Conservation (phyloP, 2,329 filamentous ascomycete genomes). For the Juglanconis sp. region DNA sequence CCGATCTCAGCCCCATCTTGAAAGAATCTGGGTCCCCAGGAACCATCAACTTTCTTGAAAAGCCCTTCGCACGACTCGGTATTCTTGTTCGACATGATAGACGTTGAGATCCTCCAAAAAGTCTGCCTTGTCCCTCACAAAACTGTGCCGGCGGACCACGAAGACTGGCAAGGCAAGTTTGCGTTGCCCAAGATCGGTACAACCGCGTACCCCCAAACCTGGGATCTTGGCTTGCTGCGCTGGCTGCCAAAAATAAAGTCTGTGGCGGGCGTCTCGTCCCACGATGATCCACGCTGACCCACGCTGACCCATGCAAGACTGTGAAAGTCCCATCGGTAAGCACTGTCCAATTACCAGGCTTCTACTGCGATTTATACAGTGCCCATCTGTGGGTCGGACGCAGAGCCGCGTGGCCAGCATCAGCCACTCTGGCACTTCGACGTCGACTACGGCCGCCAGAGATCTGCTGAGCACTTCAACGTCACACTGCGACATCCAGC, state of each 20-base stretch:
- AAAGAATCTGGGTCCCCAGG: not conserved
- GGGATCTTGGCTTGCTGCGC: not conserved
- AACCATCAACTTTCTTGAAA: not conserved
- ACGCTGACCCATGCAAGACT: not conserved
- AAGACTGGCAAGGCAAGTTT: not conserved
- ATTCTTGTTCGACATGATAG: not conserved
- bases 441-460: conserved; percentile 1
- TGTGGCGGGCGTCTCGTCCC: conserved; percentile 7
- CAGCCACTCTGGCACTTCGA: conserved; percentile 6
- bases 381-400: not conserved
- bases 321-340: not conserved
- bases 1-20: not conserved
- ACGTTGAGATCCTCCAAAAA: not conserved
- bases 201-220: not conserved
- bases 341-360: not conserved
- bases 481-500: not conserved
- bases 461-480: conserved; percentile 6
- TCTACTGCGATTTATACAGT: not conserved
- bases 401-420: conserved; percentile 16
- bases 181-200: not conserved
- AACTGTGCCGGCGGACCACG: not conserved
- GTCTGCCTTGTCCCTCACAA: not conserved
- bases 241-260: conserved; percentile 16
- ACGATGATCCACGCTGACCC: not conserved
- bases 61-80: not conserved